Evolutionary conservation across 2,329 filamentous ascomycete genomes (phyloP).

Genomic region (Ophiocordyceps camponoti-leonardi): DNA sequence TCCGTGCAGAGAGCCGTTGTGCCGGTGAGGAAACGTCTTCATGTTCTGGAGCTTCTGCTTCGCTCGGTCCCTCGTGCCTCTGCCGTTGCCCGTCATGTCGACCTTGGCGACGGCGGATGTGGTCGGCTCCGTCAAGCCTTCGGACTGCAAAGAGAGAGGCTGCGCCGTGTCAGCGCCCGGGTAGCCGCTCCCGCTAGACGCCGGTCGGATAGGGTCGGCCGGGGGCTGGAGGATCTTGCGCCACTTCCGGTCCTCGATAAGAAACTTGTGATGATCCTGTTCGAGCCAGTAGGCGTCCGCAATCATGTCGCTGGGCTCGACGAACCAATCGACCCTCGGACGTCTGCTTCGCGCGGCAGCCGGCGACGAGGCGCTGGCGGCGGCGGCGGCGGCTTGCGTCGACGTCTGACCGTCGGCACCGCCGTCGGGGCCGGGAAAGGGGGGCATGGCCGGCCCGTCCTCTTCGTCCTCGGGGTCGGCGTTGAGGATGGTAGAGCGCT

Average conservation of each 20-base stretch:
- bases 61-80: conserved; percentile 36
- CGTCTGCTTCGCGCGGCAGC: conserved; percentile 44
- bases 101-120: conserved; percentile 8
- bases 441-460: conserved; percentile 18
- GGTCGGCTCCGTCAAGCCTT: conserved; percentile 6
- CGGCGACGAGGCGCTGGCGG: conserved; percentile 20
- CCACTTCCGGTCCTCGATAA: conserved; percentile 68
- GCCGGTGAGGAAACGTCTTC: conserved; percentile 36
- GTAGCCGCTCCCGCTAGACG: conserved; percentile 14
- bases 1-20: conserved; percentile 28
- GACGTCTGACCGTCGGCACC: conserved; percentile 22
- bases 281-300: conserved; percentile 88
- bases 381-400: conserved; percentile 22
- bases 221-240: conserved; percentile 47
- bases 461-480: conserved; percentile 6
- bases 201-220: conserved; percentile 11
- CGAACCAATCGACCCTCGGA: conserved; percentile 69
- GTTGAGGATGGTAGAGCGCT: conserved; percentile 11
- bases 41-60: conserved; percentile 41
- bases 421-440: conserved; percentile 28
- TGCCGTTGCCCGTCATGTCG: conserved; percentile 27
- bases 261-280: conserved; percentile 58
- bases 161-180: conserved; percentile 5
- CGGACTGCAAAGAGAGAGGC: conserved; percentile 10
- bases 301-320: conserved; percentile 69